phyloP scores from a whole-genome alignment of 495 filamentous ascomycete genomes.

The Talaromyces borbonicus region DNA sequence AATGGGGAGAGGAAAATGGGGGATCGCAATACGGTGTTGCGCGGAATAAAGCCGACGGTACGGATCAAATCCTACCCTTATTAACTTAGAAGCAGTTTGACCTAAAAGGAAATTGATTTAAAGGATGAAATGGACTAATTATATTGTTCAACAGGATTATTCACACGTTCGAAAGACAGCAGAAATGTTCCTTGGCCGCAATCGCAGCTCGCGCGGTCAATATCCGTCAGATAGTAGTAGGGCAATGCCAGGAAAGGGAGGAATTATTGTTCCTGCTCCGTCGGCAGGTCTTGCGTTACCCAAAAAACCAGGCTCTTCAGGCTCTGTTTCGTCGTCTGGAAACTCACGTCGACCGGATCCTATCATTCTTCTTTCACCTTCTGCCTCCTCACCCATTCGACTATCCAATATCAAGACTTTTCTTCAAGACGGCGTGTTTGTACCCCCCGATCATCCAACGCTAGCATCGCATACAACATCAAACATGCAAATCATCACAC shows the following conservation, averaged over 20 bases:
- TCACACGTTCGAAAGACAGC: slow-evolving; percentile 85
- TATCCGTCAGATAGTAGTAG: slow-evolving; percentile 36
- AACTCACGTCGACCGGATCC: slow-evolving; percentile 65
- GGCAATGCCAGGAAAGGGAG: slow-evolving; percentile 24
- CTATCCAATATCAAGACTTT: slow-evolving; percentile 96
- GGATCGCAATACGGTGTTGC: slow-evolving; percentile 78
- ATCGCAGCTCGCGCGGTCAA: slow-evolving; percentile 34
- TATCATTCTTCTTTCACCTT: slow-evolving; percentile 97
- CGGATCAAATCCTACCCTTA: slow-evolving; percentile 18
- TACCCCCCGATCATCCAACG: slow-evolving; percentile 60
- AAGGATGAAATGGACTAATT: no score
- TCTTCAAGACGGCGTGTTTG: slow-evolving; percentile 75
- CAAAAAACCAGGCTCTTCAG: slow-evolving; percentile 7
- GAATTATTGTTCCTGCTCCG: slow-evolving; percentile 27
- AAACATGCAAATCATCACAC: slow-evolving; percentile 75
- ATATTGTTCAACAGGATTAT: slow-evolving; percentile 63
- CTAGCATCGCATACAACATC: slow-evolving; percentile 46
- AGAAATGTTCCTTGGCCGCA: slow-evolving; percentile 64
- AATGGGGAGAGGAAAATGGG: slow-evolving; percentile 83
- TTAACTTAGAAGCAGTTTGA: background rate
- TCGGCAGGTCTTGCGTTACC: slow-evolving; percentile 32
- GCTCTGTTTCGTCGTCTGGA: slow-evolving; percentile 22
- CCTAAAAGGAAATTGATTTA: no score
- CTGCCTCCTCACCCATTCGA: slow-evolving; percentile 90
- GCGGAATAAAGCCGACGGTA: slow-evolving; percentile 86